Evolutionary conservation across 2,329 filamentous ascomycete genomes (phyloP), one percentile per base, ranked within the genome.

Genomic region (Aspergillus fijiensis): DNA sequence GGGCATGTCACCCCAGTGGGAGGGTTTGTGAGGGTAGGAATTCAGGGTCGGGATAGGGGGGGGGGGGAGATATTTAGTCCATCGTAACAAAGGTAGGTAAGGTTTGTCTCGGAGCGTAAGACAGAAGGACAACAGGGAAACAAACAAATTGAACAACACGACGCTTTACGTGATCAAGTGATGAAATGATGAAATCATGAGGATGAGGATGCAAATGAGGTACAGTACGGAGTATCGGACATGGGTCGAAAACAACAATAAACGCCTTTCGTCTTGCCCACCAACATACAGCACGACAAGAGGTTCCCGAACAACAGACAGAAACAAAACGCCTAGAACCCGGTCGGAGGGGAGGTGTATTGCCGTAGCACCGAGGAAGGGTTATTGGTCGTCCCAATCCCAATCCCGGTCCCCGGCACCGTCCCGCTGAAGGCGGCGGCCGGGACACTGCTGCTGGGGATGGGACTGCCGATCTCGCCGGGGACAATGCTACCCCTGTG

Each of bases 401-500:
- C 27, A 2, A 9, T 10, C 7, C 27, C 27, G 2, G 27, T 7
- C 27, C 27, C 27, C 27, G 27, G 9, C 27, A 7, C 27, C 27
- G 27, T 29, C 27, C 27, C 27, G 56, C 74, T 71, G 63, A 76
- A 72, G n/a, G 70, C 27, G 7, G 27, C 27, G 27, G 27, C 68
- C 33, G 73, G 74, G 16, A 76, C 69, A 52, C 74, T 77, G 60
- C 72, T 76, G 31, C 82, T 78, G 33, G 82, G 76, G 55, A 87
- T 75, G 2, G 88, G 89, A 70, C 88, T 91, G 49, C 88, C 87
- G 62, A 91, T 89, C 73, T 91, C 86, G 33, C 88, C 87, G 2
- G 87, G 87, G 10, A 74, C 79, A 57, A 77, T 71, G 65, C 76
- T 79, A 23, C 73, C 72, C 67, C 79, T 71, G 65, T 75, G 71